Percentiles rank a stretch among this genome's conserved stretches.
These are phyloP conservation scores for Monosporascus sp. DNA, from an alignment of 2,329 filamentous ascomycete species.

Conservation along the genomic window DNA sequence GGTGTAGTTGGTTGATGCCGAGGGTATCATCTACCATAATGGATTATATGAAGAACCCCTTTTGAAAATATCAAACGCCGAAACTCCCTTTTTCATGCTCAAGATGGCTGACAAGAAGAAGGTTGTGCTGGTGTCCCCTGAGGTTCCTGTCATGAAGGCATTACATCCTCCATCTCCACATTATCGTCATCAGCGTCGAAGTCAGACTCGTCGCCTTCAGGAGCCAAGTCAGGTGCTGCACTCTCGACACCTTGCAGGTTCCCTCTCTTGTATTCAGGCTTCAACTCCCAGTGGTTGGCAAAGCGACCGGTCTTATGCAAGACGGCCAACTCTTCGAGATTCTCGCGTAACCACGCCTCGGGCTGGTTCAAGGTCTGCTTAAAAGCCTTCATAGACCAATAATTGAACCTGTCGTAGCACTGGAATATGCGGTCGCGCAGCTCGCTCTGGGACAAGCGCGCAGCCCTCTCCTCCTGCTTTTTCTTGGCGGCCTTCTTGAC, in stretches of 20 bases:
- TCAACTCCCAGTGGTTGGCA: constrained; percentile 79
- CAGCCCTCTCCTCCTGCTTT: constrained; percentile 44
- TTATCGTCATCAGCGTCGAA: constrained; percentile 60
- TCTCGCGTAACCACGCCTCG: constrained; percentile 85
- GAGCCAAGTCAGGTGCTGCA: constrained; percentile 38
- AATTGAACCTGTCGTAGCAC: constrained; percentile 79
- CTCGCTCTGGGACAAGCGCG: constrained; percentile 83
- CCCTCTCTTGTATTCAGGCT: constrained; percentile 58
- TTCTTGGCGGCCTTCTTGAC: constrained; percentile 70
- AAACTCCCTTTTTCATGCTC: constrained; percentile 13
- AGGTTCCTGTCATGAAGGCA: constrained; percentile 17
- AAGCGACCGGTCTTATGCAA: constrained; percentile 80
- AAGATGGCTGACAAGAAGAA: neutral
- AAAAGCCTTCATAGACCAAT: constrained; percentile 90
- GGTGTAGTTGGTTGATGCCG: constrained; percentile 1
- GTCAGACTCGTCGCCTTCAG: constrained; percentile 50
- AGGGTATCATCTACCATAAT: constrained; percentile 23
- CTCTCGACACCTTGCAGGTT: constrained; percentile 49
- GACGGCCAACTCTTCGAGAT: constrained; percentile 75
- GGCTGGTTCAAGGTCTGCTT: constrained; percentile 76
- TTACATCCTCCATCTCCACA: constrained; percentile 77
- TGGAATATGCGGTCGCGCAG: constrained; percentile 80
- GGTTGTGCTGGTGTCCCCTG: neutral
- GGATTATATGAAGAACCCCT: constrained; percentile 2
- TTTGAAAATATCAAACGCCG: constrained; percentile 7